Conservation (phyloP, 2,329 filamentous ascomycete genomes). For the Colletotrichum sp. region DNA sequence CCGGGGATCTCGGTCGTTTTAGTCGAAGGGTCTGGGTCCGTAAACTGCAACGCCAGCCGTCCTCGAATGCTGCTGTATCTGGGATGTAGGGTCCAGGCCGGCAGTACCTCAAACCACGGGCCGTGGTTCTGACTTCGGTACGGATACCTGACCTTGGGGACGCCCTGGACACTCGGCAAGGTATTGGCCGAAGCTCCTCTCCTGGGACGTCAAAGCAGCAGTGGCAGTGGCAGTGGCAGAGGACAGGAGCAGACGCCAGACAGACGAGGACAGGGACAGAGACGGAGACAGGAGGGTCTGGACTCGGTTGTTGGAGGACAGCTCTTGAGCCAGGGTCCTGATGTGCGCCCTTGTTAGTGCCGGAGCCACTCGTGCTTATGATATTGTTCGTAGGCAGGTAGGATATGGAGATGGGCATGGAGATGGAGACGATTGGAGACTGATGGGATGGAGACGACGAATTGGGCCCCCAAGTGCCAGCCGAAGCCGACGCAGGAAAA, state of each 20-base stretch:
- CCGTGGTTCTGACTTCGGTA: not conserved
- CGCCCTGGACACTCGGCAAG: not conserved
- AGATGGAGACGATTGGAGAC: slow-evolving; percentile 1
- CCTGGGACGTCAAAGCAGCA: slow-evolving; percentile 4
- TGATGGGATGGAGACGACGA: slow-evolving; percentile 5
- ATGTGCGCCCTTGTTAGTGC: slow-evolving; percentile 16
- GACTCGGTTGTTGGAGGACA: slow-evolving; percentile 11
- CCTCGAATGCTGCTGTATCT: not conserved
- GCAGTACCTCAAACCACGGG: not conserved
- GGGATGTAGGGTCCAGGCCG: not conserved
- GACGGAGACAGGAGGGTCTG: not conserved
- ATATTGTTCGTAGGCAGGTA: slow-evolving; percentile 7
- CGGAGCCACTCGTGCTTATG: slow-evolving; percentile 15
- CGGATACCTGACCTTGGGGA: not conserved
- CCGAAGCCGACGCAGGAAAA: not conserved
- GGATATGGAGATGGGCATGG: not conserved
- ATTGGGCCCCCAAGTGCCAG: slow-evolving; percentile 12
- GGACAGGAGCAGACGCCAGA: not conserved
- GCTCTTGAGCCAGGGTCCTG: slow-evolving; percentile 10
- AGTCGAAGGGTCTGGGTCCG: not conserved
- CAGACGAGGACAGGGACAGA: not conserved
- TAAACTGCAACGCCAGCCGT: not conserved
- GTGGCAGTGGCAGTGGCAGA: not conserved
- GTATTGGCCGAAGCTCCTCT: not conserved
- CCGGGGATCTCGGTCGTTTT: not conserved